Evolutionary conservation across 164 flowering plant species (phyloP).

Genomic region (Echeveria elegans): DNA sequence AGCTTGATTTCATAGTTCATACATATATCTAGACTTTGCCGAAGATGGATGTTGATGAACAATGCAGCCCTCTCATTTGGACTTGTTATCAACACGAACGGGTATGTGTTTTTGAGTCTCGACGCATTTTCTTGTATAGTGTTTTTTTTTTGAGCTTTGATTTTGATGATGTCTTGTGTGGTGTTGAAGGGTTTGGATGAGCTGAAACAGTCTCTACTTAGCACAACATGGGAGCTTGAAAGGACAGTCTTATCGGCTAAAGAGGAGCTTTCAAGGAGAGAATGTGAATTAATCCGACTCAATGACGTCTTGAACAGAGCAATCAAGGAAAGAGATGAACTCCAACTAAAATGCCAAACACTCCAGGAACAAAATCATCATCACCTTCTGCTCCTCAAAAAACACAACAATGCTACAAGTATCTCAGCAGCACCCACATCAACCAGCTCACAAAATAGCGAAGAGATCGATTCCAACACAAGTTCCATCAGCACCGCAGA

Average conservation of each 20-base stretch:
- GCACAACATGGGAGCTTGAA: constrained; percentile 45
- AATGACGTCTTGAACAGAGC: constrained; percentile 25
- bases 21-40: neutral
- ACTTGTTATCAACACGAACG: neutral
- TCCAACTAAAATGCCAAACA: constrained; percentile 23
- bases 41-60: neutral
- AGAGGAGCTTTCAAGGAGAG: constrained; percentile 44
- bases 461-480: too few relatives aligned
- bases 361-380: constrained; percentile 25
- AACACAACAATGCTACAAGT: too few relatives aligned
- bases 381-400: constrained; percentile 11
- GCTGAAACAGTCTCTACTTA: constrained; percentile 33
- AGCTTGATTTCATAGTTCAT: neutral
- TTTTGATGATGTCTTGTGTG: neutral
- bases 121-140: neutral
- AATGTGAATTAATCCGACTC: constrained; percentile 30
- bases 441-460: too few relatives aligned
- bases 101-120: neutral
- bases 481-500: too few relatives aligned
- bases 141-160: neutral
- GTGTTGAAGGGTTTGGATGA: constrained; percentile 31
- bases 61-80: neutral
- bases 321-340: constrained; percentile 39
- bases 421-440: too few relatives aligned
- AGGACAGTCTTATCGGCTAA: constrained; percentile 29